Evolutionary conservation across 208 protist genomes (phyloP).

Genomic region (Acanthamoeba castellanii): DNA sequence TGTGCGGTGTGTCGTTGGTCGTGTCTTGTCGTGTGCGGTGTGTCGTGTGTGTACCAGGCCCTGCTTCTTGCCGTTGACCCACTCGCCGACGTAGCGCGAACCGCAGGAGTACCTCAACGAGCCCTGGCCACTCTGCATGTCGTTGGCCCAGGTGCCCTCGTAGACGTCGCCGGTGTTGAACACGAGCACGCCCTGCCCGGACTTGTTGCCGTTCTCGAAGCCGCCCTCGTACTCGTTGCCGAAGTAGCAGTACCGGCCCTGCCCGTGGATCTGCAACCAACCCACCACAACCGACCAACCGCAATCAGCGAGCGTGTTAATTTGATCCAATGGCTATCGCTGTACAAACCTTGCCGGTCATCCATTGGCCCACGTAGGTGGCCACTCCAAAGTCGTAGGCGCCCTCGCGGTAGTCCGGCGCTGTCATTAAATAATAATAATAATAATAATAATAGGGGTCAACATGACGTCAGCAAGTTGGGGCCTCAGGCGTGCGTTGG

Average conservation of each 20-base stretch:
- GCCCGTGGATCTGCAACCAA: conserved; percentile 26
- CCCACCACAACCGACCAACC: no score
- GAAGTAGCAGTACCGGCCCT: background rate
- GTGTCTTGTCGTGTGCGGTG: no score
- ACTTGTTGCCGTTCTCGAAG: background rate
- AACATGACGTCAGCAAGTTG: background rate
- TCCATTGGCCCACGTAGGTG: conserved; percentile 9
- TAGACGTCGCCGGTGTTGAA: conserved; percentile 37
- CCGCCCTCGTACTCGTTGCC: conserved; percentile 28
- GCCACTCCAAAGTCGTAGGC: background rate
- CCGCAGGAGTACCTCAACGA: background rate
- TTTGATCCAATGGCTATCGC: background rate
- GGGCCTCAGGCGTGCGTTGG: background rate
- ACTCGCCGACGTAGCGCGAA: background rate
- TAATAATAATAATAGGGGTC: no score
- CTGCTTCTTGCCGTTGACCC: conserved; percentile 23
- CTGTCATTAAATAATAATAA: no score
- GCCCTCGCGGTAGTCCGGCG: conserved; percentile 13
- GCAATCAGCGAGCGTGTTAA: background rate
- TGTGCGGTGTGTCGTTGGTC: no score
- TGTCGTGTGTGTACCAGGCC: background rate
- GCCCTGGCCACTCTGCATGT: conserved; percentile 12
- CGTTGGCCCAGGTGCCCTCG: conserved; percentile 1
- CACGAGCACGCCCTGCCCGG: background rate
- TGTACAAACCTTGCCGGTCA: background rate